Conservation (phyloP, 176 grass and related monocot genomes). For the Oryza glaberrima region DNA sequence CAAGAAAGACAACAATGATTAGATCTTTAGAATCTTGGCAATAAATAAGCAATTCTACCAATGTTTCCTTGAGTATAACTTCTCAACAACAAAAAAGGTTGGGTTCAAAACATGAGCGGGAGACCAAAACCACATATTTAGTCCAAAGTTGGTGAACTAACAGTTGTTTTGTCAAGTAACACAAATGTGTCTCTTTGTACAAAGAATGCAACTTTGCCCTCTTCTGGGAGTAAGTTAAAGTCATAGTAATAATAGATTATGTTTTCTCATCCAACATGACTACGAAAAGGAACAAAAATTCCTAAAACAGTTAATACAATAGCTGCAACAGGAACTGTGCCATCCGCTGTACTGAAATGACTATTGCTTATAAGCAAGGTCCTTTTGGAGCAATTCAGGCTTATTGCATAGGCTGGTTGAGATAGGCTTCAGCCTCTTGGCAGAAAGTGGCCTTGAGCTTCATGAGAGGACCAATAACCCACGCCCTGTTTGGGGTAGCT, state of each 20-base stretch:
- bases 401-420: neutral
- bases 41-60: neutral
- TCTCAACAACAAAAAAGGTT: neutral
- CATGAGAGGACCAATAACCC: neutral
- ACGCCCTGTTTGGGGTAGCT: neutral
- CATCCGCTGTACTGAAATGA: neutral
- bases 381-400: no score
- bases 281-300: neutral
- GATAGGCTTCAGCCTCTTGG: neutral
- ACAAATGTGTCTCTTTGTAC: neutral
- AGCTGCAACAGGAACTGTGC: neutral
- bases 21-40: neutral
- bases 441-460: neutral
- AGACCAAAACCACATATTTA: neutral
- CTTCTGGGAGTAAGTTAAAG: neutral
- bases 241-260: neutral
- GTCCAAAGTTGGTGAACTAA: neutral
- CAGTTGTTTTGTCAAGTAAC: neutral
- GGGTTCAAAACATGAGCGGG: neutral
- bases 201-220: neutral
- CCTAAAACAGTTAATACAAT: neutral
- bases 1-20: neutral
- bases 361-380: neutral
- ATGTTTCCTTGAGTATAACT: neutral
- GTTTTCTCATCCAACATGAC: neutral